phyloP scores from a whole-genome alignment of 164 flowering plant species.

The Aristolochia californica region DNA sequence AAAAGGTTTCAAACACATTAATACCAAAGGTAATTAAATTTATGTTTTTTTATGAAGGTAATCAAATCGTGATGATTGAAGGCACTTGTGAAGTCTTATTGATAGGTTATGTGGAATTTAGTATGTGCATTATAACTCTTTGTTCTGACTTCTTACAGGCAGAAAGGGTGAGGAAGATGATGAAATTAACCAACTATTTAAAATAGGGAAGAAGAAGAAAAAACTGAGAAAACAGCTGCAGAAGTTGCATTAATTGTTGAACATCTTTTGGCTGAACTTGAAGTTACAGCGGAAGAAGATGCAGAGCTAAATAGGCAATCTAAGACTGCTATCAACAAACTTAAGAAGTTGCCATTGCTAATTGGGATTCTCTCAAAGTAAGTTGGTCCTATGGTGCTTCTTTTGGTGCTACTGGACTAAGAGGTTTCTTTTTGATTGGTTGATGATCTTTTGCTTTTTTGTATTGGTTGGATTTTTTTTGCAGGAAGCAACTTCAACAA shows the following conservation, averaged over 20 bases:
- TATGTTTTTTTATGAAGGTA: not conserved
- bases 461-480: slow-evolving; percentile 5
- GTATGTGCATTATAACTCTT: not conserved
- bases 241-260: slow-evolving; percentile 85
- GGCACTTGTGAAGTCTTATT: no score
- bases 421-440: not conserved
- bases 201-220: slow-evolving; percentile 81
- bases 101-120: no score
- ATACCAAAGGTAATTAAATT: no score
- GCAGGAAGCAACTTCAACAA: slow-evolving; percentile 83
- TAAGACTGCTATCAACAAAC: slow-evolving; percentile 87
- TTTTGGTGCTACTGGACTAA: not conserved
- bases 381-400: slow-evolving; percentile 2
- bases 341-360: slow-evolving; percentile 82
- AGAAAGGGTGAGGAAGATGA: slow-evolving; percentile 80
- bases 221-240: slow-evolving; percentile 73
- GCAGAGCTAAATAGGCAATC: slow-evolving; percentile 70
- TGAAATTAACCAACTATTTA: slow-evolving; percentile 63
- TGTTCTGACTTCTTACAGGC: slow-evolving; percentile 35
- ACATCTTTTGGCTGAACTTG: slow-evolving; percentile 91
- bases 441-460: not conserved
- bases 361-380: slow-evolving; percentile 89
- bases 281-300: slow-evolving; percentile 93
- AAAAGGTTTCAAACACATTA: no score
- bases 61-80: not conserved